Base-by-base conservation (phyloP, 2,329 filamentous ascomycete species). In the Sarocladium kiliense region DNA sequence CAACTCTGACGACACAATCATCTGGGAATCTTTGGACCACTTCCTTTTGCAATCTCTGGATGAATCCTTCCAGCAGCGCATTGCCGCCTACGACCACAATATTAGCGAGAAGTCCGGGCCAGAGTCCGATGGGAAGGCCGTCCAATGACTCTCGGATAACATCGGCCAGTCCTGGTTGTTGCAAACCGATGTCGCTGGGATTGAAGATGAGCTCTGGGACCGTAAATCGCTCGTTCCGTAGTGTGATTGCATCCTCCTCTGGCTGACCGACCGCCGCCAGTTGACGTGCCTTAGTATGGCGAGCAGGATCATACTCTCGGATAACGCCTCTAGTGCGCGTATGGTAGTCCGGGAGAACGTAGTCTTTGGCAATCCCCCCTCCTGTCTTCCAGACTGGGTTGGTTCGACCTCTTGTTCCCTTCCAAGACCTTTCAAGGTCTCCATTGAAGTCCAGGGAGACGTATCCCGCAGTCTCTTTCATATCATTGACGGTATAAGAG, bases 201-300 rank as follows among this genome's bases (percentile, higher is more conserved):
- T 81, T 87, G 73, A 99, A 97, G 2, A 99, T 74, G 5, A 97
- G 77, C 68, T 99, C 94, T 0, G 94, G 93, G 0, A 96, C 87
- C 2, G 84, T 77, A 66, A 99, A 99, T 45, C 93, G 84, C 73
- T 99, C 94, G 69, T 97, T 97, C 3, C 90, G 87, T 10, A 99
- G 77, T 0, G 91, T 90, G 59, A 99, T 73, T 14, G 92, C 78
- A 67, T 97, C 92, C 36, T 53, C 50, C n/a, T 53, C 50, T 10
- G 30, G 32, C 18, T 39, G 30, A 67, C 97, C 93, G 54, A 70
- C 65, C 0, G 66, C 58, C 54, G 74, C 67, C 16, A 77, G 64
- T 61, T 77, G 79, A 26, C 71, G 70, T 2, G 77, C 72, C 44
- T 74, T 77, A 1, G 82, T 80, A 41, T 85, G 80, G 27, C 78